A percentile compares a stretch with the other conserved stretches of the same genome.
Conservation (phyloP, 768 basidiomycete genomes). For the Amanita subjunquillea region DNA sequence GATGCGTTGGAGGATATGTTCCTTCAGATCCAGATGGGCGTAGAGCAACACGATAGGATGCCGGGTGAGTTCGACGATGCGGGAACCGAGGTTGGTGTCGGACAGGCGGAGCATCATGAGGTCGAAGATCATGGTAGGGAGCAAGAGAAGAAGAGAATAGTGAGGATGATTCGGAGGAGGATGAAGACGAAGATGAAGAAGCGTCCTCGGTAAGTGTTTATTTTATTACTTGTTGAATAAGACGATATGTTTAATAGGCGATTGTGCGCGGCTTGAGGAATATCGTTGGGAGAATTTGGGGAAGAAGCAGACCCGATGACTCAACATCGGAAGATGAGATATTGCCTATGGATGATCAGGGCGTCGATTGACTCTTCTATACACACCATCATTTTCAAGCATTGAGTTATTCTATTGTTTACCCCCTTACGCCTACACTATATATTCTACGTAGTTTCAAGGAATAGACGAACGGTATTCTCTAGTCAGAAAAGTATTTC, state of each 20-base stretch:
- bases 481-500: constrained; percentile 44
- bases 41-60: constrained; percentile 29
- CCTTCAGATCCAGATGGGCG: constrained; percentile 31
- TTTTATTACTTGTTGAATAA: neutral
- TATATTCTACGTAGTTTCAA: neutral
- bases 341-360: constrained; percentile 16
- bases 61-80: constrained; percentile 29
- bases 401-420: neutral
- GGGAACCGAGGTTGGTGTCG: constrained; percentile 11
- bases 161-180: constrained; percentile 26
- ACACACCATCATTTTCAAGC: too few relatives aligned
- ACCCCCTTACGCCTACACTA: neutral
- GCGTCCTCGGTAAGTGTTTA: constrained; percentile 36
- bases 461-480: neutral
- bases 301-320: constrained; percentile 21
- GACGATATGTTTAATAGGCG: constrained; percentile 25
- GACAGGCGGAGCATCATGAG: constrained; percentile 5
- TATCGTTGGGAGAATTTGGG: constrained; percentile 53
- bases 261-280: constrained; percentile 52
- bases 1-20: constrained; percentile 55
- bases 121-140: constrained; percentile 11
- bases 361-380: constrained; percentile 18
- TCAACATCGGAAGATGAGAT: constrained; percentile 34
- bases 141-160: constrained; percentile 13
- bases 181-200: constrained; percentile 33